A percentile compares a stretch with the other conserved stretches of the same genome.
phyloP scores from a whole-genome alignment of 2,329 filamentous ascomycete species.

The Berkeleyomyces rouxiae region DNA sequence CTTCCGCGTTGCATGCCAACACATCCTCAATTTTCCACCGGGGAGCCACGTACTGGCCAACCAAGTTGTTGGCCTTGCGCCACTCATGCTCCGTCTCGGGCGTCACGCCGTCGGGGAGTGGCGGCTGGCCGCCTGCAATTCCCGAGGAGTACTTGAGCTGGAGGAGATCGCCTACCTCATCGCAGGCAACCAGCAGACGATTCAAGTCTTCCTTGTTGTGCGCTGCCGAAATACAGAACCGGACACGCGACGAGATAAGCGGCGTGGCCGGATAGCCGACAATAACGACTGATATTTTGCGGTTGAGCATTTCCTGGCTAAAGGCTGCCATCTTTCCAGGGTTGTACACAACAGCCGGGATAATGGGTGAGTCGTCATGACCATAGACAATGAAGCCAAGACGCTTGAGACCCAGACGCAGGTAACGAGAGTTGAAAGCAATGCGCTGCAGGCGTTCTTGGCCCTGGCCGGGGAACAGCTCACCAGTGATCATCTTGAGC shows the following conservation, averaged over 20 bases:
- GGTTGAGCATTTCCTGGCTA: conserved; percentile 94
- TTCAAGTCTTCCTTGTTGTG: conserved; percentile 99
- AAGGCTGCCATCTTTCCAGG: conserved; percentile 98
- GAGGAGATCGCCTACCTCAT: conserved; percentile 79
- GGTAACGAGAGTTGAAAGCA: conserved; percentile 95
- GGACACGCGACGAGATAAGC: conserved; percentile 80
- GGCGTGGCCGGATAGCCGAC: conserved; percentile 95
- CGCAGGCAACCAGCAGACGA: conserved; percentile 70
- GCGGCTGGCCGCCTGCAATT: conserved; percentile 71
- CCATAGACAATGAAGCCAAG: conserved; percentile 94
- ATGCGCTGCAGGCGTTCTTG: conserved; percentile 90
- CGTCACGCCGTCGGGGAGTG: conserved; percentile 53
- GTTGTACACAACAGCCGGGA: conserved; percentile 87
- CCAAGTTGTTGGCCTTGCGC: conserved; percentile 43
- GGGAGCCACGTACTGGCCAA: conserved; percentile 59
- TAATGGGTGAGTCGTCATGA: conserved; percentile 94
- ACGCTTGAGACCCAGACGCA: conserved; percentile 92
- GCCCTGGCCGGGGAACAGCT: conserved; percentile 76
- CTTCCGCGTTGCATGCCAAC: conserved; percentile 54
- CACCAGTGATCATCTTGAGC: conserved; percentile 75
- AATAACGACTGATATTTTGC: conserved; percentile 93
- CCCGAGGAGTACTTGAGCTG: conserved; percentile 97
- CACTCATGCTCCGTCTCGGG: conserved; percentile 57
- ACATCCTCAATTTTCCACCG: conserved; percentile 78
- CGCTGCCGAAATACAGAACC: conserved; percentile 88